Conservation (phyloP, 2,329 filamentous ascomycete species). For the Ceratocystis diversiconidia region DNA sequence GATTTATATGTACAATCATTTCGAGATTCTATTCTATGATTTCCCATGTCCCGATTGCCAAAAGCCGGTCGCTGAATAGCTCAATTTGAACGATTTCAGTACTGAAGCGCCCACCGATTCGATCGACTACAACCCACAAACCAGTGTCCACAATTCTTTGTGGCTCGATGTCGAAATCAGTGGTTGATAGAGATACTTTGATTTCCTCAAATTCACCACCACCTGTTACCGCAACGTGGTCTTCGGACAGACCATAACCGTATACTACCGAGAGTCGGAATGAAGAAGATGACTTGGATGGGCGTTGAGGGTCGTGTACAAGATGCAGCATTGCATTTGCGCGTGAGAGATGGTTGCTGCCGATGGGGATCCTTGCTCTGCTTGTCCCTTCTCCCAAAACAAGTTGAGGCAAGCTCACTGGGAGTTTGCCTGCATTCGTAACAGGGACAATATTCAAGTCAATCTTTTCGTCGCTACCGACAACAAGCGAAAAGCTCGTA, state of each 20-base stretch:
- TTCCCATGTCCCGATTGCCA: conserved; percentile 34
- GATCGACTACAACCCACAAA: conserved; percentile 70
- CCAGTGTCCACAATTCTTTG: conserved; percentile 41
- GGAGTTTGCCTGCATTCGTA: conserved; percentile 62
- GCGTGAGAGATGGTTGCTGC: conserved; percentile 10
- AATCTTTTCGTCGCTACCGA: conserved; percentile 45
- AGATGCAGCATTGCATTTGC: conserved; percentile 10
- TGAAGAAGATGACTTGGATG: conserved; percentile 33
- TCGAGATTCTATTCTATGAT: conserved; percentile 1
- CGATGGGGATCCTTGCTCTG: conserved; percentile 26
- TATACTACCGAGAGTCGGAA: conserved; percentile 60
- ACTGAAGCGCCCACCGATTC: conserved; percentile 43
- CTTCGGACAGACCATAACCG: conserved; percentile 55
- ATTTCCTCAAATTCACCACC: conserved; percentile 62
- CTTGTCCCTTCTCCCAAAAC: conserved; percentile 32
- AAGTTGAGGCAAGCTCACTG: conserved; percentile 44
- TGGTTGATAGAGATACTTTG: conserved; percentile 49
- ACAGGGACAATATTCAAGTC: conserved; percentile 47
- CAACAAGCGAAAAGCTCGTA: conserved; percentile 57
- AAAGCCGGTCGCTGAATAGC: conserved; percentile 35
- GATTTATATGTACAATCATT: too few relatives aligned
- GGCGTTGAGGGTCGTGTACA: conserved; percentile 2
- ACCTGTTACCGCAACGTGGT: conserved; percentile 49
- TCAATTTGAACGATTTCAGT: conserved; percentile 37
- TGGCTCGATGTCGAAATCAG: conserved; percentile 62